Percentiles rank a stretch among this genome's conserved stretches.
phyloP scores from a whole-genome alignment of 2,329 filamentous ascomycete species.

The Ophiosphaerella narmari region DNA sequence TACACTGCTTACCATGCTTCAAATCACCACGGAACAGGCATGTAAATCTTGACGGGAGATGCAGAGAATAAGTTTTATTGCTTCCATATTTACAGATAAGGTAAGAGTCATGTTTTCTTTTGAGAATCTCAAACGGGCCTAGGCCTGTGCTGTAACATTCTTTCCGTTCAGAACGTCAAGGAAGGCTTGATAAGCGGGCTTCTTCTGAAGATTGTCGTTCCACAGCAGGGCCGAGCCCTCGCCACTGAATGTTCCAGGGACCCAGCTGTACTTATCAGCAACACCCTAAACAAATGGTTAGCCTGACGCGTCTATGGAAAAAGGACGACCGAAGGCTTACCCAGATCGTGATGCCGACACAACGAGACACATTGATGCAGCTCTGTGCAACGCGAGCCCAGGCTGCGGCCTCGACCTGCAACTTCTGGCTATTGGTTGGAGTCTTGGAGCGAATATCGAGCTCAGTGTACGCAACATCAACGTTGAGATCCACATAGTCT shows the following conservation, averaged over 20 bases:
- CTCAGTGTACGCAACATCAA: conserved; percentile 67
- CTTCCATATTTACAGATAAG: not conserved
- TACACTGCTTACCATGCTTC: too few species aligned
- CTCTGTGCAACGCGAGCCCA: conserved; percentile 48
- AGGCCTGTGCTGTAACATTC: conserved; percentile 5
- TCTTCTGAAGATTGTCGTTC: conserved; percentile 36
- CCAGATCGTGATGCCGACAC: conserved; percentile 53
- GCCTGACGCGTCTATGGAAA: not conserved
- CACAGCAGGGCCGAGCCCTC: conserved; percentile 42
- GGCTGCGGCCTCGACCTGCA: conserved; percentile 49
- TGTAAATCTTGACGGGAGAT: not conserved
- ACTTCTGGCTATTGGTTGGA: conserved; percentile 49
- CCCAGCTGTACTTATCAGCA: conserved; percentile 46
- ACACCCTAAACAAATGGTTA: conserved; percentile 15
- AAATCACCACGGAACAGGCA: too few species aligned
- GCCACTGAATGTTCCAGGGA: conserved; percentile 41
- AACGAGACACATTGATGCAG: conserved; percentile 40
- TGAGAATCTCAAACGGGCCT: not conserved
- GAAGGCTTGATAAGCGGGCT: conserved; percentile 38
- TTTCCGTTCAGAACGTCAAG: conserved; percentile 25
- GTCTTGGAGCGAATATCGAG: conserved; percentile 60
- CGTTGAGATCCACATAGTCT: conserved; percentile 56
- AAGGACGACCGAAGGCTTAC: conserved; percentile 18
- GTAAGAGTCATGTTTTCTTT: not conserved
- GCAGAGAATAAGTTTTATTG: not conserved